Conservation (phyloP, 129 eudicot genomes). For the Lonicera japonica region DNA sequence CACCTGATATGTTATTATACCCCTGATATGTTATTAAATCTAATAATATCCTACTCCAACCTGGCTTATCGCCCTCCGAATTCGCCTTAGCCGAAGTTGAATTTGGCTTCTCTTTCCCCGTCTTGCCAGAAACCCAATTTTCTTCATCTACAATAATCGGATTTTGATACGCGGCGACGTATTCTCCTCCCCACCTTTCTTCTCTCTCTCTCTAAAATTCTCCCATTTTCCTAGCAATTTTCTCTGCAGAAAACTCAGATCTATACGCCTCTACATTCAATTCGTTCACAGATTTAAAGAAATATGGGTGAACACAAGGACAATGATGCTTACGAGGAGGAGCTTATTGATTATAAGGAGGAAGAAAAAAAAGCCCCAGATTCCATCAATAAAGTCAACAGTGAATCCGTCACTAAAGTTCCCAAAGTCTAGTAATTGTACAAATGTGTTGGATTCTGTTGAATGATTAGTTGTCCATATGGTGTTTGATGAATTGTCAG, state of each 20-base stretch:
- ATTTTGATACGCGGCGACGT: too few relatives aligned
- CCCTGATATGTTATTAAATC: too few relatives aligned
- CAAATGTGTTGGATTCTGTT: too few relatives aligned
- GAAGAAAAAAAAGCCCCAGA: constrained; percentile 93
- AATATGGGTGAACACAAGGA: constrained; percentile 84
- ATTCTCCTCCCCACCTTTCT: too few relatives aligned
- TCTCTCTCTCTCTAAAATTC: not conserved
- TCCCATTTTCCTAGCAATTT: constrained; percentile 25
- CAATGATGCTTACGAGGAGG: constrained; percentile 88
- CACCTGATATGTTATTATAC: too few relatives aligned
- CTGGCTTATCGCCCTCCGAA: constrained; percentile 62
- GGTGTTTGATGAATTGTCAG: too few relatives aligned
- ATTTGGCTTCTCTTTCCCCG: constrained; percentile 82
- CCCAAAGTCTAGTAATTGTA: too few relatives aligned
- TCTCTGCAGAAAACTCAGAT: constrained; percentile 40
- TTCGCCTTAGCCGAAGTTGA: constrained; percentile 86
- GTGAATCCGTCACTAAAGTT: constrained; percentile 91
- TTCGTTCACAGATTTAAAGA: constrained; percentile 22
- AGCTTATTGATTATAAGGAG: constrained; percentile 95
- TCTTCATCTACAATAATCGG: constrained; percentile 74
- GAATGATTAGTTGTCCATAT: too few relatives aligned
- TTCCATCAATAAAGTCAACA: constrained; percentile 60
- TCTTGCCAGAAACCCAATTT: constrained; percentile 84
- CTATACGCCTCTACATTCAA: constrained; percentile 18
- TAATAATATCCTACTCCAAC: constrained; percentile 42